These are phyloP conservation scores for Nakazawaea sp. DNA, from an alignment of 805 yeast species.

Conservation along the genomic window DNA sequence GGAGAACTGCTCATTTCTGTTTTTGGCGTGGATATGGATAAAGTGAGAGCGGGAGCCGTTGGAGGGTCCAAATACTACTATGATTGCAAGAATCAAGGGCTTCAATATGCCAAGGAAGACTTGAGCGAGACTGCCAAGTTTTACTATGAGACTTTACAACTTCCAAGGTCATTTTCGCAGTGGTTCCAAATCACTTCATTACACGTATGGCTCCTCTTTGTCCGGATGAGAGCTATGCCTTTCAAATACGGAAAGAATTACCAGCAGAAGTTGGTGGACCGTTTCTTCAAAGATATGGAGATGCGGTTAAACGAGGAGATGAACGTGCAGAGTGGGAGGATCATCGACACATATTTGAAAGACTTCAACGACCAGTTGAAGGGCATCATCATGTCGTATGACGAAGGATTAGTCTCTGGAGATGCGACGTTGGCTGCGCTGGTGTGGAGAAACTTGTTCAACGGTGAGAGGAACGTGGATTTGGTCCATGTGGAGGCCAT, in stretches of 20 bases:
- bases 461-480: slow-evolving; percentile 77
- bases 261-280: slow-evolving; percentile 87
- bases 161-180: slow-evolving; percentile 87
- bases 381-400: slow-evolving; percentile 86
- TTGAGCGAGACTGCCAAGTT: slow-evolving; percentile 69
- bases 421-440: slow-evolving; percentile 77
- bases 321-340: slow-evolving; percentile 73
- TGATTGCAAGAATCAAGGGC: slow-evolving; percentile 79
- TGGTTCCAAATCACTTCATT: slow-evolving; percentile 91
- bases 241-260: slow-evolving; percentile 81
- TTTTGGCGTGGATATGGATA: slow-evolving; percentile 85
- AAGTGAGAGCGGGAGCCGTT: slow-evolving; percentile 85
- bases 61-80: slow-evolving; percentile 87
- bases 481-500: slow-evolving; percentile 79
- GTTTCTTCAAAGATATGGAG: slow-evolving; percentile 87
- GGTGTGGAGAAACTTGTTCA: slow-evolving; percentile 86
- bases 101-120: slow-evolving; percentile 68
- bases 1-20: slow-evolving; percentile 59
- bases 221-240: slow-evolving; percentile 96
- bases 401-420: slow-evolving; percentile 80
- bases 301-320: slow-evolving; percentile 77
- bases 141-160: slow-evolving; percentile 75
- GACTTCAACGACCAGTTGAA: slow-evolving; percentile 87
- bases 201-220: slow-evolving; percentile 91
- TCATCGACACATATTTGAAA: slow-evolving; percentile 79